Percentiles rank a stretch among this genome's conserved stretches.
Conservation (phyloP, 148 eudicot genomes). For the Selenicereus undatus region DNA sequence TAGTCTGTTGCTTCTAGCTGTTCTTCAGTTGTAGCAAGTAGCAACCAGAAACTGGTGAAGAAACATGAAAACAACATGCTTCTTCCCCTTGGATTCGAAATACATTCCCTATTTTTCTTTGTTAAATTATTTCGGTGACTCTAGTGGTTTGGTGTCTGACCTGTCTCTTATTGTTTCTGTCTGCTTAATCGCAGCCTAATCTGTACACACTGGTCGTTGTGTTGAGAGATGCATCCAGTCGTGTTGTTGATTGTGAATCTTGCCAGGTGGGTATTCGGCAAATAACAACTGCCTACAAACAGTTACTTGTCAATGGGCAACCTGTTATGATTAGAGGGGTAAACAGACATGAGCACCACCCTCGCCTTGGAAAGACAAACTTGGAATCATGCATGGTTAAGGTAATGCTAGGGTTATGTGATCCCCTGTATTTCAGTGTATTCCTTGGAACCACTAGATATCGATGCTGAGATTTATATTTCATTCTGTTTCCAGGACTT, state of each 20-base stretch:
- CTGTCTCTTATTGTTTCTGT: slow-evolving; percentile 17
- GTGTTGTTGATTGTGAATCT: slow-evolving; percentile 84
- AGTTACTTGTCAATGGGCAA: slow-evolving; percentile 87
- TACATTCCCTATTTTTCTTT: background rate
- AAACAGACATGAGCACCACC: slow-evolving; percentile 95
- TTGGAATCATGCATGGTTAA: slow-evolving; percentile 91
- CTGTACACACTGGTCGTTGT: slow-evolving; percentile 75
- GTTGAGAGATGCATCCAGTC: slow-evolving; percentile 78
- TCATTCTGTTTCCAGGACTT: slow-evolving; percentile 55
- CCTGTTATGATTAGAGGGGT: slow-evolving; percentile 86
- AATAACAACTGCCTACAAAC: slow-evolving; percentile 77
- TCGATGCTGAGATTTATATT: background rate
- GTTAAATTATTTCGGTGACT: background rate
- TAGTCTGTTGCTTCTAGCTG: background rate
- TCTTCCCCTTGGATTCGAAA: background rate
- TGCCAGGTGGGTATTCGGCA: slow-evolving; percentile 83
- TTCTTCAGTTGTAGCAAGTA: background rate
- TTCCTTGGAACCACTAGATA: background rate
- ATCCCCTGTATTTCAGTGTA: background rate
- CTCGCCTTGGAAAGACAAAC: slow-evolving; percentile 91
- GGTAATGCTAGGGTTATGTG: slow-evolving; percentile 34
- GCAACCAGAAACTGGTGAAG: background rate
- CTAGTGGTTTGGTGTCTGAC: slow-evolving; percentile 4
- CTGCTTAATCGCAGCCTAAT: slow-evolving; percentile 62
- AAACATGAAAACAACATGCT: no score